Base-by-base conservation (phyloP, 2,329 filamentous ascomycete species). In the Monilinia vaccinii-corymbosi region DNA sequence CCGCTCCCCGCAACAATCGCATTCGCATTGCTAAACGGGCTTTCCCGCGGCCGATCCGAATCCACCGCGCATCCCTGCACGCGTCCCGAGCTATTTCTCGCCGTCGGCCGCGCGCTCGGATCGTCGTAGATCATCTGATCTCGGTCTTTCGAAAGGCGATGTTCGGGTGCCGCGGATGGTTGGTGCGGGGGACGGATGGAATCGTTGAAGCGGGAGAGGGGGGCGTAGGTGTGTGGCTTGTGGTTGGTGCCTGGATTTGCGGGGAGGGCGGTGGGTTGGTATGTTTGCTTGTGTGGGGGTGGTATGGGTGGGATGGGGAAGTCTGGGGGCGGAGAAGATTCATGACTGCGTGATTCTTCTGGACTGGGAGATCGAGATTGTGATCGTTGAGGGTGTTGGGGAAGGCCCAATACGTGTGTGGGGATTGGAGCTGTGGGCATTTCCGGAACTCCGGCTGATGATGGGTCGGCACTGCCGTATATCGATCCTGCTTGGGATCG, bases 71-170 rank as follows among this genome's bases (percentile, higher is more conserved):
- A 36, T 13, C 56, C 56, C 31, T 59, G 25, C 1, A 59, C 47
- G 18, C 46, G 44, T 2, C 36, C 46, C 10, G 34, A 42, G 1
- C 50, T 11, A 16, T 32, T 32, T 21, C 46, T 13, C 7, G 28
- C 6, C 46, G 34, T n/a, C 2, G 31, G 2, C 14, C 6, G 18
- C 25, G 47, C 2, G 7, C 47, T 36, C 3, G 56, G 56, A 31
- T 59, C 56, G n/a, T 59, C 52, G 28, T 59, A 48, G n/a, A 59
- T 36, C 16, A 59, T 36, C 16, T 46, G 38, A 36, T 59, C 56
- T 18, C 56, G 25, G 11, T 56, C 42, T 23, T 42, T 32, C 2
- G 25, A 44, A 21, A 10, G 18, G 2, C 50, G 7, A 44, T 7
- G 36, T 21, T 53, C 25, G 6, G 40, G 50, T n/a, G 16, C 2